phyloP scores from a whole-genome alignment of 2,329 filamentous ascomycete species.

The Cordyceps tenuipes region DNA sequence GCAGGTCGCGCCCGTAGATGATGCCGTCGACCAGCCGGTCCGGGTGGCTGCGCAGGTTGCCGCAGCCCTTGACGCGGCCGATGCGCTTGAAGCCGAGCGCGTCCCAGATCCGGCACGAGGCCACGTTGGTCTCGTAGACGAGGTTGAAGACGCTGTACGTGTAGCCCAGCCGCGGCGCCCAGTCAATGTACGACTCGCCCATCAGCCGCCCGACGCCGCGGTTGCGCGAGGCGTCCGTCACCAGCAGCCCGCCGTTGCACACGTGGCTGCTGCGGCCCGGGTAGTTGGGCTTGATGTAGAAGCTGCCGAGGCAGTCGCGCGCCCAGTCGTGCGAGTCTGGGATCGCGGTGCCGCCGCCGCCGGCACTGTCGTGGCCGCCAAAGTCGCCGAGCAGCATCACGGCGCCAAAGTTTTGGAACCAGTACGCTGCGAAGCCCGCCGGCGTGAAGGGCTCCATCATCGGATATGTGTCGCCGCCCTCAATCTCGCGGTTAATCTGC shows the following conservation, averaged over 20 bases:
- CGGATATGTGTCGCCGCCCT: slow-evolving; percentile 85
- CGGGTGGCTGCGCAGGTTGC: slow-evolving; percentile 60
- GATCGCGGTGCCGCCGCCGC: slow-evolving; percentile 38
- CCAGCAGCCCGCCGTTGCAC: slow-evolving; percentile 75
- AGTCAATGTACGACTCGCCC: slow-evolving; percentile 70
- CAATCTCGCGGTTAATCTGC: slow-evolving; percentile 83
- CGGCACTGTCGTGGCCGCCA: slow-evolving; percentile 44
- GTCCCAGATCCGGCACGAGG: slow-evolving; percentile 86
- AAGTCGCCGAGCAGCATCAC: slow-evolving; percentile 80
- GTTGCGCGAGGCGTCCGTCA: slow-evolving; percentile 64
- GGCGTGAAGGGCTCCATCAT: slow-evolving; percentile 70
- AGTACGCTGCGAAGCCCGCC: slow-evolving; percentile 72
- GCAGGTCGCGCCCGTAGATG: slow-evolving; percentile 63
- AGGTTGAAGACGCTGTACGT: slow-evolving; percentile 91
- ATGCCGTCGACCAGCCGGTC: slow-evolving; percentile 65
- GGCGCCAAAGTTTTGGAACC: slow-evolving; percentile 85
- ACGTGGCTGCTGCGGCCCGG: slow-evolving; percentile 84
- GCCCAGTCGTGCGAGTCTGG: slow-evolving; percentile 63
- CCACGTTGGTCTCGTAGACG: slow-evolving; percentile 89
- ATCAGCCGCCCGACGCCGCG: slow-evolving; percentile 67
- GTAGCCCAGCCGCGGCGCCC: slow-evolving; percentile 74
- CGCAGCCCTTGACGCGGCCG: slow-evolving; percentile 67
- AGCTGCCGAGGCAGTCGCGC: slow-evolving; percentile 75
- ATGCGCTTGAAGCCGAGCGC: slow-evolving; percentile 88
- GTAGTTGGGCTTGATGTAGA: slow-evolving; percentile 93